Evolutionary conservation across 2,329 filamentous ascomycete genomes (phyloP).

Genomic region (Endocalyx cinctus): DNA sequence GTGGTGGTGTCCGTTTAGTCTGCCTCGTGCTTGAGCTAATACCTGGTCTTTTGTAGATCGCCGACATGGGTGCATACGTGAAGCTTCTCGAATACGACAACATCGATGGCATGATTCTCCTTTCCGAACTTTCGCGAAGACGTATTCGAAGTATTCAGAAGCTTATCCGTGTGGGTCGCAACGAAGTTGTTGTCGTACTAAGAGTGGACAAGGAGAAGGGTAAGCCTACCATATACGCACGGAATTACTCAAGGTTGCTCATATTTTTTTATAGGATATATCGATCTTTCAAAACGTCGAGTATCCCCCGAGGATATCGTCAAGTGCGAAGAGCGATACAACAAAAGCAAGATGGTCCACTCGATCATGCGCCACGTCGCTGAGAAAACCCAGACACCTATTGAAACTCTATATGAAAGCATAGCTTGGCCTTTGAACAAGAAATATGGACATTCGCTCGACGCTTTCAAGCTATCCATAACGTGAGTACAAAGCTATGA

Average conservation of each 20-base stretch:
- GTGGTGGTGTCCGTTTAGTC: too few relatives aligned
- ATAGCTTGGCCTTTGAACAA: constrained; percentile 98
- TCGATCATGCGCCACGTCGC: constrained; percentile 98
- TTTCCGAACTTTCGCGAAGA: constrained; percentile 94
- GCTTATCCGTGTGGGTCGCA: constrained; percentile 94
- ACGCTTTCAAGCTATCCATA: constrained; percentile 98
- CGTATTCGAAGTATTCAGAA: constrained; percentile 99
- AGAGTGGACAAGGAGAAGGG: constrained; percentile 99
- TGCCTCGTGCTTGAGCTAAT: too few relatives aligned
- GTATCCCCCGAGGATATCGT: constrained; percentile 96
- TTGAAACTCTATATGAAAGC: constrained; percentile 87
- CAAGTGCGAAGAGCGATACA: constrained; percentile 98
- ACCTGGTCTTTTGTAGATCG: too few relatives aligned
- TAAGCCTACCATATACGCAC: constrained; percentile 31
- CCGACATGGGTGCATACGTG: constrained; percentile 99
- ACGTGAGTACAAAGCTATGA: too few relatives aligned
- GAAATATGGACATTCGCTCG: constrained; percentile 93
- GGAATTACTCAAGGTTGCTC: constrained; percentile 14
- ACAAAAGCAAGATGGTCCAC: constrained; percentile 99
- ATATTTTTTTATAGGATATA: constrained; percentile 62
- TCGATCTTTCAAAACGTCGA: constrained; percentile 96
- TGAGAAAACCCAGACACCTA: constrained; percentile 92
- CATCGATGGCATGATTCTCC: constrained; percentile 99
- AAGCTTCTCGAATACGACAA: constrained; percentile 99
- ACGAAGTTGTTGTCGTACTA: constrained; percentile 97